Evolutionary conservation across 176 grass and related monocot genomes (phyloP), one percentile per base, ranked within the genome.

Genomic region (Canna indica): DNA sequence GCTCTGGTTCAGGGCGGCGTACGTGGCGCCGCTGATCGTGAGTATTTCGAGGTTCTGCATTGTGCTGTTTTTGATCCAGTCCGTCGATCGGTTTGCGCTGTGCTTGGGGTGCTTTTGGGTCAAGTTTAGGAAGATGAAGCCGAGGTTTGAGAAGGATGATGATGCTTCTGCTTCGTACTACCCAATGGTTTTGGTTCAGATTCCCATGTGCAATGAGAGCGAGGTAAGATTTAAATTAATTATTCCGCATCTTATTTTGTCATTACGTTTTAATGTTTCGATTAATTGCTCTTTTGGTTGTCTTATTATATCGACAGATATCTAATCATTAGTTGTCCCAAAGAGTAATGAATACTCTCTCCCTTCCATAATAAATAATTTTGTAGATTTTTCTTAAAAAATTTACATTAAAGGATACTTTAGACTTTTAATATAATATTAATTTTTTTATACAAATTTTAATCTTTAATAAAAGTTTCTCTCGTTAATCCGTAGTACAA

Each of bases 121-220:
- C 67, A 50, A 70, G 67, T 18, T 48, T 5, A 70, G 31, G 39
- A 47, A 47, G 7, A n/a, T 46, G 12, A 47, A 47, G 44, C 67
- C 67, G 42, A 68, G 22, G 30, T 25, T 68, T 35, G 7, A 36
- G 44, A 16, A 38, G 11, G 65, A 13, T 7, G 64, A 25, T 12
- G 15, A 65, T 2, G 62, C 28, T 33, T 32, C 25, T 22, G 9
- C 25, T 48, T 30, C 41, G 4, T 47, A 70, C 67, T 50, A 30
- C 27, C 67, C 67, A 2, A 70, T 31, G 67, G 67, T 70, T 29
- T 44, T 70, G 12, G 67, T 70, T 70, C 39, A 70, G 67, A 70
- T 70, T 26, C 42, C 67, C 67, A 70, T 70, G 67, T 70, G 39
- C 67, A 70, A 70, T 32, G 67, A 70, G 44, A 70, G 67, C 30